Base-by-base conservation (phyloP, 192 early-diverging fungal species). In the Coemansia sp. region DNA sequence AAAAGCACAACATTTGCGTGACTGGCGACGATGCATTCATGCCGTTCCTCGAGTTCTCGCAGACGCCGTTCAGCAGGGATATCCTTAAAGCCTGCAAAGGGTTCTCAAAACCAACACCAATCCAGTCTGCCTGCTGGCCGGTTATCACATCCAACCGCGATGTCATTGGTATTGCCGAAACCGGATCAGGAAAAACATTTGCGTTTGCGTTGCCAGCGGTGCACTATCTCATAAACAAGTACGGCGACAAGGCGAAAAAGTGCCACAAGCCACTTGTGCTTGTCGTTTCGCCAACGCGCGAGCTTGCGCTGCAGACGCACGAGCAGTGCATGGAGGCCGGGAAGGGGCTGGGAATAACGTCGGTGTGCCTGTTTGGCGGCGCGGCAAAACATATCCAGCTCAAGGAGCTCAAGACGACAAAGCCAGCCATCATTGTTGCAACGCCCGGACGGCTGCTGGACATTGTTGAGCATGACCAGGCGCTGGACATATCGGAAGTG, bases 391-490 rank as follows among this genome's bases (percentile, higher is more conserved):
- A 85, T 71, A 81, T 85, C 56, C 91, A 94, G 76, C 84, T 88
- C 67, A 74, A 83, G 25, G 87, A 86, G 63, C 65, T 88, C 10
- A 80, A 81, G 37, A 74, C 65, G 66, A 50, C 45, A 5, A 70
- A 72, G 70, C 80, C 84, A 1, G 77, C 73, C 19, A 87, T 97
- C 51, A 85, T 95, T 58, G 91, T 99, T 2, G 98, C 96, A 7
- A 99, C 98, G 10, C 98, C 98, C 14, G 98, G 98, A 37, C 88
- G 98, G 41, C 81, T 99, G 70, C 85, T 98, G 43, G 98, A 99
- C 86, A 75, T 99, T 56, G 74, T 96, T 25, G 92, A 94, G 82
- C 79, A 75, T 55, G 89, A 92, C 79, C 85, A 89, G 73, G 84
- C 81, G 32, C 87, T 91, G 55, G 90, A 95, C 70, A 80, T 98